These are phyloP conservation scores for Talaromyces sp. DNA, from an alignment of 2,329 filamentous ascomycete species.

Conservation along the genomic window DNA sequence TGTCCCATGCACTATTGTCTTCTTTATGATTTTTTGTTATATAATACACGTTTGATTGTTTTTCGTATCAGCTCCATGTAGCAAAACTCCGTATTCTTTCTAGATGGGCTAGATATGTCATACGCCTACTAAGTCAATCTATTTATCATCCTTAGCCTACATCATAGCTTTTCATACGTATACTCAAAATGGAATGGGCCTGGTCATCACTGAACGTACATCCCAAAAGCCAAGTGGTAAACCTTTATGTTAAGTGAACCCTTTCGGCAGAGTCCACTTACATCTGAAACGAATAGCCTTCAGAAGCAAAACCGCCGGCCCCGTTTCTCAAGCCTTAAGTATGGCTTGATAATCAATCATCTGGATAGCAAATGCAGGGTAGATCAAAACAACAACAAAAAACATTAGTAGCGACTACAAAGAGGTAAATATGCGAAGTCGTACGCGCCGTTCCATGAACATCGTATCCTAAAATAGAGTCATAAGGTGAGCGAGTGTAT, in stretches of 20 bases:
- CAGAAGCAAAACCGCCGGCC: no score
- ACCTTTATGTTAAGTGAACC: not conserved
- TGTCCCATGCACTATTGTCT: conserved; percentile 1
- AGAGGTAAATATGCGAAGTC: not conserved
- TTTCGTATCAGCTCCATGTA: not conserved
- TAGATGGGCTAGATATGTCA: no score
- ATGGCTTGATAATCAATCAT: not conserved
- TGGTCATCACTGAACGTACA: no score
- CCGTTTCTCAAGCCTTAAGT: not conserved
- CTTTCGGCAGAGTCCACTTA: no score
- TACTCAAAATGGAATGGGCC: no score
- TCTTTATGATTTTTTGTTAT: not conserved
- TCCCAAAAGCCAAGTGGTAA: not conserved
- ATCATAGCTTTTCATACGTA: no score
- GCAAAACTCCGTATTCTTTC: no score
- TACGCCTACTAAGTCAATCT: no score
- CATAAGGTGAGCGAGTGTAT: not conserved
- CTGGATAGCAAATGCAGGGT: no score
- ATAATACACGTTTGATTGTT: not conserved
- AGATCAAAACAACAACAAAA: no score
- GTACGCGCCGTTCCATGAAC: not conserved
- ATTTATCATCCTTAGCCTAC: no score
- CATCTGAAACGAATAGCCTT: no score
- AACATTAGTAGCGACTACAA: not conserved
- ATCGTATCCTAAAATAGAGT: conserved; percentile 7